phyloP scores from a whole-genome alignment of 768 basidiomycete genomes.

The Coprinellus micaceus region DNA sequence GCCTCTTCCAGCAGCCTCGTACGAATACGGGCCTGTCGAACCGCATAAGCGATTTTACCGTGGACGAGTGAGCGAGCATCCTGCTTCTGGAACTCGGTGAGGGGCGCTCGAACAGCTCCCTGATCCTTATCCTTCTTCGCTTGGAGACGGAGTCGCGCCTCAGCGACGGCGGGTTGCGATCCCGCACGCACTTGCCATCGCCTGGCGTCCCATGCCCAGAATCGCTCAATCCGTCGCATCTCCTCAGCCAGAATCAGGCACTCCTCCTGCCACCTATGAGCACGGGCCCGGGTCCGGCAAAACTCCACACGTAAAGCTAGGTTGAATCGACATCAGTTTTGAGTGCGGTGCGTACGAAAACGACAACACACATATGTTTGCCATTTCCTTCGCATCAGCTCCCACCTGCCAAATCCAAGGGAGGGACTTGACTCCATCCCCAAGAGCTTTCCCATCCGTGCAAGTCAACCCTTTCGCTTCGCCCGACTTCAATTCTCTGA shows the following conservation, averaged over 20 bases:
- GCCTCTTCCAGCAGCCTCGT: too few relatives aligned
- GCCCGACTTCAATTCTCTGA: neutral
- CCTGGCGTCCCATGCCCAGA: neutral
- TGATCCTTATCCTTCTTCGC: too few relatives aligned
- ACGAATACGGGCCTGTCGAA: too few relatives aligned
- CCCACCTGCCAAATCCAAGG: neutral
- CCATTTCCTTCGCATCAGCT: neutral
- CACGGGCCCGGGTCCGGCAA: neutral
- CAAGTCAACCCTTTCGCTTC: neutral
- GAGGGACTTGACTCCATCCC: neutral
- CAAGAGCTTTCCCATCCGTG: neutral
- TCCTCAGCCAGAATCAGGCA: conserved; percentile 1
- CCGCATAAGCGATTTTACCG: too few relatives aligned
- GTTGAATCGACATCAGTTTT: neutral
- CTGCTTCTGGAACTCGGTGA: too few relatives aligned
- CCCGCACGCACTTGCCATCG: neutral
- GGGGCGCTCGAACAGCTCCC: too few relatives aligned
- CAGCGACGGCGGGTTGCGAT: too few relatives aligned
- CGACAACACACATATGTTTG: neutral
- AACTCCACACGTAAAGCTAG: neutral
- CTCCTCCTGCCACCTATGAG: conserved; percentile 3
- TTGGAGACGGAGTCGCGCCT: too few relatives aligned
- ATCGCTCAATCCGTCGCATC: neutral
- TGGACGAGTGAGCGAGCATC: too few relatives aligned
- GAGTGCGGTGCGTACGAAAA: neutral